Evolutionary conservation across 768 basidiomycete genomes (phyloP).

Genomic region (Amylocystis lapponica): DNA sequence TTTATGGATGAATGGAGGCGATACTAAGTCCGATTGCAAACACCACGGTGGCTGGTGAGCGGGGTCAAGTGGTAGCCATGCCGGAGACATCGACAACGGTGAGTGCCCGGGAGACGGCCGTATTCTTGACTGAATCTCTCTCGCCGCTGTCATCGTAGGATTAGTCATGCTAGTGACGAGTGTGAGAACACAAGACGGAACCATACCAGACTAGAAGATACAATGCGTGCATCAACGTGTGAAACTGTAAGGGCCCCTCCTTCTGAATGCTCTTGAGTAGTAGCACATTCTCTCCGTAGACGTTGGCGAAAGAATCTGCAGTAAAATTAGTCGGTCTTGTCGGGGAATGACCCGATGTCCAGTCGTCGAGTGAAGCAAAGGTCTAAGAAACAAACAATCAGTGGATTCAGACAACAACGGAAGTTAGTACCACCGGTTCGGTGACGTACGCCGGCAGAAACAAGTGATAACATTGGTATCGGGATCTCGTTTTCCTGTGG

Average conservation of each 20-base stretch:
- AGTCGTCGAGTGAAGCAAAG: slow-evolving; percentile 4
- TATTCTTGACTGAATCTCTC: not conserved
- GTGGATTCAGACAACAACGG: too few species aligned
- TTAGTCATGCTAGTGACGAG: too few species aligned
- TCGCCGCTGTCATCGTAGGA: not conserved
- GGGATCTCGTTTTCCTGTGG: slow-evolving; percentile 6
- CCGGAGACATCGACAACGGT: not conserved
- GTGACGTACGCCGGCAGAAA: slow-evolving; percentile 5
- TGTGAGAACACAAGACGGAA: too few species aligned
- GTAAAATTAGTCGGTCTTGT: not conserved
- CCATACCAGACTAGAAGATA: too few species aligned
- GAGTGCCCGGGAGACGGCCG: not conserved
- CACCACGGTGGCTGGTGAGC: too few species aligned
- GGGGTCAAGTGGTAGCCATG: too few species aligned
- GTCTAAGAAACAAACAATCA: not conserved
- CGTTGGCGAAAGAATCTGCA: slow-evolving; percentile 4
- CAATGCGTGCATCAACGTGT: slow-evolving; percentile 5
- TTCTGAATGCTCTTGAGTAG: slow-evolving; percentile 1
- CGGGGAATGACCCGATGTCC: not conserved
- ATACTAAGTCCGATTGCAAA: too few species aligned
- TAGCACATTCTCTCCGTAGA: slow-evolving; percentile 4
- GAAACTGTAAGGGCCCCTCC: slow-evolving; percentile 1
- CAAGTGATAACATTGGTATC: slow-evolving; percentile 3
- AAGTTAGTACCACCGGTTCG: not conserved
- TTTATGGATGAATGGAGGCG: too few species aligned